These are phyloP conservation scores for Begonia fuchsioides DNA, from an alignment of 306 rosid species.

Conservation along the genomic window DNA sequence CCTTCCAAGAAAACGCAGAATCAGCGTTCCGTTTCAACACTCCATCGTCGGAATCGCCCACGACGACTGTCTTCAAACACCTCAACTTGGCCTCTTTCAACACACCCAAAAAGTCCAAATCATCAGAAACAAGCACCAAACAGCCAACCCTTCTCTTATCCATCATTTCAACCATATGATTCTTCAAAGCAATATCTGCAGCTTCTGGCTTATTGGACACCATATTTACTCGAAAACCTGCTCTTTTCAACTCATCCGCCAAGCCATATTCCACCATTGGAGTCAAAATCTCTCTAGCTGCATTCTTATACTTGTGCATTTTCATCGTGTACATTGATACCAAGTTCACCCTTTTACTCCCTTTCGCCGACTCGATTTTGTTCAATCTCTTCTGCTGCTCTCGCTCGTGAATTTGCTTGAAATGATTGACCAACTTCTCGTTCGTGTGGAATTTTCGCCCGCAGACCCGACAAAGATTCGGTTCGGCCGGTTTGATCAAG, in stretches of 20 bases:
- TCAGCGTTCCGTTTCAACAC: conserved; percentile 62
- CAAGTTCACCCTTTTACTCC: too few relatives aligned
- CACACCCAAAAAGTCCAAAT: conserved; percentile 44
- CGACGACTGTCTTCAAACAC: conserved; percentile 52
- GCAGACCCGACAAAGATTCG: conserved; percentile 56
- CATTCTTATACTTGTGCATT: too few relatives aligned
- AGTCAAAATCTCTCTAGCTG: too few relatives aligned
- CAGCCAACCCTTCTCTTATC: too few relatives aligned
- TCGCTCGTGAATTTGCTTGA: conserved; percentile 56
- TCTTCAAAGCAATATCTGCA: conserved; percentile 32
- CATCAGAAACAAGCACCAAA: conserved; percentile 74
- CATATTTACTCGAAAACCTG: too few relatives aligned
- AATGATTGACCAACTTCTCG: conserved; percentile 70
- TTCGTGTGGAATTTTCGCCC: conserved; percentile 53
- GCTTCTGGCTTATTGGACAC: too few relatives aligned
- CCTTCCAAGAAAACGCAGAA: conserved; percentile 65
- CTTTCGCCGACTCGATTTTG: too few relatives aligned
- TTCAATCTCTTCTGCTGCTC: conserved; percentile 56
- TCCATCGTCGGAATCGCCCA: conserved; percentile 61
- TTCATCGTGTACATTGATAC: too few relatives aligned
- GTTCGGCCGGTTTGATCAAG: conserved; percentile 32
- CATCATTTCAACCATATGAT: conserved; percentile 51
- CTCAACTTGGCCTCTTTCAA: conserved; percentile 63
- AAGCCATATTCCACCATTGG: too few relatives aligned
- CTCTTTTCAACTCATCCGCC: too few relatives aligned